Conservation (phyloP, 345 rosid genomes). For the Acer saccharum region DNA sequence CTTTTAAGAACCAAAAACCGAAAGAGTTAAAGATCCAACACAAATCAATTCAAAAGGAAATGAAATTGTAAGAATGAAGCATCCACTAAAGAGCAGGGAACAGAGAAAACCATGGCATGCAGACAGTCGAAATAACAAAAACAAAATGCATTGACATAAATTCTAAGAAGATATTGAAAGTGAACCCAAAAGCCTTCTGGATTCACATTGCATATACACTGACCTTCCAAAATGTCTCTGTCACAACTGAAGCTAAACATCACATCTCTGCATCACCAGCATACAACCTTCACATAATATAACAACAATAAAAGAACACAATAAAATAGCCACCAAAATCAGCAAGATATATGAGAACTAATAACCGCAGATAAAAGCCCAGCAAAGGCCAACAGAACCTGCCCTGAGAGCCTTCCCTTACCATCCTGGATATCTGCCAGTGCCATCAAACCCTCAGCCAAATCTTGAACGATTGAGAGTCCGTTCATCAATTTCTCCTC, state of each 20-base stretch:
- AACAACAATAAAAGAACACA: not conserved
- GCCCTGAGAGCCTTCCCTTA: conserved; percentile 50
- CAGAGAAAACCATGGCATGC: not conserved
- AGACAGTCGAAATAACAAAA: not conserved
- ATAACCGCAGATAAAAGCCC: not conserved
- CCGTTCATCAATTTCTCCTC: conserved; percentile 66
- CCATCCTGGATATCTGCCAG: conserved; percentile 63
- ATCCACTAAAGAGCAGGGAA: not conserved
- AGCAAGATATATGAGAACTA: conserved; percentile 8
- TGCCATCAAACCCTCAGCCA: conserved; percentile 75
- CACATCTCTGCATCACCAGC: not conserved
- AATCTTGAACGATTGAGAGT: conserved; percentile 62
- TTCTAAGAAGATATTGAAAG: not conserved
- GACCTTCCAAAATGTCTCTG: not conserved
- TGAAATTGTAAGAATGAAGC: not conserved
- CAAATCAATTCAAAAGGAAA: not conserved
- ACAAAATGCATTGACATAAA: not conserved
- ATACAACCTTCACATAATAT: not conserved
- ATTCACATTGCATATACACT: not conserved
- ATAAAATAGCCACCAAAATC: not conserved
- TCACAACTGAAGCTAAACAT: not conserved
- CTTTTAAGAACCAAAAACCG: not conserved
- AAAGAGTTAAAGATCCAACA: not conserved
- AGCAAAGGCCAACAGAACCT: not conserved
- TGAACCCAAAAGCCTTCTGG: not conserved